Percentiles rank a stretch among this genome's conserved stretches.
phyloP scores from a whole-genome alignment of 2,329 filamentous ascomycete genomes.

The Botryosphaeria dothidea region DNA sequence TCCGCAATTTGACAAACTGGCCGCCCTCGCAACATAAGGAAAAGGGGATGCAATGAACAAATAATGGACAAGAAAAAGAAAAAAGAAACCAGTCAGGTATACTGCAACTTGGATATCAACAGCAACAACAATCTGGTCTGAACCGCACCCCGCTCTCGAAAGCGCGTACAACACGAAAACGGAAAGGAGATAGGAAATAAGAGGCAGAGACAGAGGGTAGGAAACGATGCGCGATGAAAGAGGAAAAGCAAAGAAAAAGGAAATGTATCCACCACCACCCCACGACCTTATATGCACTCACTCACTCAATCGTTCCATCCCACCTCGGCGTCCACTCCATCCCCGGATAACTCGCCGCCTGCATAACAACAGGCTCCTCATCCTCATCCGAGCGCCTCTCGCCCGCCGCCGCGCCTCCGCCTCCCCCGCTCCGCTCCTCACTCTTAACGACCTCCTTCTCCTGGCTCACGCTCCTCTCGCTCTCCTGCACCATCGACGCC shows the following conservation, averaged over 20 bases:
- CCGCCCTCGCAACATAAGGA: too few species aligned
- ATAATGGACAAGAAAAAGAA: neutral
- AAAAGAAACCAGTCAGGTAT: neutral
- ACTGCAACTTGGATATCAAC: neutral
- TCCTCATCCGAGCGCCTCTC: constrained; percentile 41
- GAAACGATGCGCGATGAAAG: neutral
- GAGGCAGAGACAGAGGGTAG: neutral
- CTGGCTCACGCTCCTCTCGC: constrained; percentile 20
- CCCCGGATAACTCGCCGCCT: constrained; percentile 67
- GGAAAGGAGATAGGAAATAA: neutral
- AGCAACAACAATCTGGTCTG: neutral
- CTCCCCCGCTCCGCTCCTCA: constrained; percentile 25
- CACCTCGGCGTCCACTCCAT: constrained; percentile 66
- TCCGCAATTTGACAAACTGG: too few species aligned
- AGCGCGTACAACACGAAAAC: neutral
- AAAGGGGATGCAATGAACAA: neutral
- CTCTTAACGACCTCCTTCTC: constrained; percentile 31
- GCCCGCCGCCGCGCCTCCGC: neutral
- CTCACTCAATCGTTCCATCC: constrained; percentile 28
- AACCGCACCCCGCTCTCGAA: neutral
- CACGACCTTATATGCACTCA: too few species aligned
- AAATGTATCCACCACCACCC: neutral
- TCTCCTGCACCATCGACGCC: constrained; percentile 31
- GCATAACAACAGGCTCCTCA: constrained; percentile 58
- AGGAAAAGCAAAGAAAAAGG: neutral